Evolutionary conservation across 2,329 filamentous ascomycete species (phyloP).

Genomic region (Arthrobotrys conoides): DNA sequence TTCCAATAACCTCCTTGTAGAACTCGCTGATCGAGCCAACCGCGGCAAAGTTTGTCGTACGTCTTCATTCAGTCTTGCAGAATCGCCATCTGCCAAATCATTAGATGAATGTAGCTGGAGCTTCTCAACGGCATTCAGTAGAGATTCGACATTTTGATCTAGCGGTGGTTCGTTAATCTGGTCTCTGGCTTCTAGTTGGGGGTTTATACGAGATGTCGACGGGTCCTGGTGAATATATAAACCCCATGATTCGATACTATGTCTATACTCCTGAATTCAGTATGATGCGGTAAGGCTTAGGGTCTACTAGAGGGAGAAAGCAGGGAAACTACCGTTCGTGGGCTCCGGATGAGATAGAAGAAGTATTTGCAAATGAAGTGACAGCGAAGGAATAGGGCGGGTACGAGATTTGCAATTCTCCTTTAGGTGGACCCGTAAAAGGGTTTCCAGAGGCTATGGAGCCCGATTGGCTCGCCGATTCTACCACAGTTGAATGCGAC

Average conservation of each 20-base stretch:
- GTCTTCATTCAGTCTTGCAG: too few relatives aligned
- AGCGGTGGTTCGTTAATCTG: neutral
- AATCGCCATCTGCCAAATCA: neutral
- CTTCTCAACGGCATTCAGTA: neutral
- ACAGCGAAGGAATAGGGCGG: neutral
- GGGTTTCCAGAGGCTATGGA: neutral
- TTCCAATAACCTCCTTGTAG: neutral
- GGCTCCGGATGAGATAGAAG: too few relatives aligned
- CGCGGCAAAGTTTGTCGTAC: neutral
- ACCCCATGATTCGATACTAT: too few relatives aligned
- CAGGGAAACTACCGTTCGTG: too few relatives aligned
- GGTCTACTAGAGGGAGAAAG: too few relatives aligned
- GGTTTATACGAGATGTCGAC: neutral
- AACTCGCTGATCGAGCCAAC: neutral
- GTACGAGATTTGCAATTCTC: too few relatives aligned
- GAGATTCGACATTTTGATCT: neutral
- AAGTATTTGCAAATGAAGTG: neutral
- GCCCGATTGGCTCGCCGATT: neutral
- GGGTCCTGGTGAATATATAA: neutral
- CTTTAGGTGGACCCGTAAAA: neutral
- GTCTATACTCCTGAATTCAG: too few relatives aligned
- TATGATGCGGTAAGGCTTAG: too few relatives aligned
- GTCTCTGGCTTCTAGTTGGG: neutral
- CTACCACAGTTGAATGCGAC: neutral
- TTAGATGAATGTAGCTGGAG: neutral